Conservation (phyloP, 2,329 filamentous ascomycete genomes). For the Fusarium mangiferae region DNA sequence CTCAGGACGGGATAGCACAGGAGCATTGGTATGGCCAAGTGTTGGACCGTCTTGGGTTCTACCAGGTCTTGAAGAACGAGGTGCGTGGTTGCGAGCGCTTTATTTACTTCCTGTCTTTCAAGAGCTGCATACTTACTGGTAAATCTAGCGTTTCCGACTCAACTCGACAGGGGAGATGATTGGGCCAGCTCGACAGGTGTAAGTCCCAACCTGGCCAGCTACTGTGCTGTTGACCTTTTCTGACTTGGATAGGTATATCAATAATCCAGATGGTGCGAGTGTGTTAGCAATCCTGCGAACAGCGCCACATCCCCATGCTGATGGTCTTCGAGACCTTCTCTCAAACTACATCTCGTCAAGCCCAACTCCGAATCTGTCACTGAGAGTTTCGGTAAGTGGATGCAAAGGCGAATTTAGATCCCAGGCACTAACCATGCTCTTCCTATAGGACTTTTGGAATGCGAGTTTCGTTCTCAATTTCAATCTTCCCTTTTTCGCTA, state of each 20-base stretch:
- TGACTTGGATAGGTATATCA: neutral
- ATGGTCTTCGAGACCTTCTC: neutral
- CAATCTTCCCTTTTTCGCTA: neutral
- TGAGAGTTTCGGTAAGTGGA: neutral
- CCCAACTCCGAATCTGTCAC: neutral
- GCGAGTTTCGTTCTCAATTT: neutral
- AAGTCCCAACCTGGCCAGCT: neutral
- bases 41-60: neutral
- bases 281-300: neutral
- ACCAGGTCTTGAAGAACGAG: neutral
- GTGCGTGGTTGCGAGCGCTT: neutral
- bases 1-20: neutral
- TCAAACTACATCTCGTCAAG: neutral
- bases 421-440: too few relatives aligned
- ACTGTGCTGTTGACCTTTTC: too few relatives aligned
- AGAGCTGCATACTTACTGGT: too few relatives aligned
- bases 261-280: neutral
- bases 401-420: too few relatives aligned
- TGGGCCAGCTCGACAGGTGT: neutral
- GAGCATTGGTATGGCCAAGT: neutral
- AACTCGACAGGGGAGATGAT: neutral
- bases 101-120: too few relatives aligned
- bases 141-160: neutral
- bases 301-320: neutral
- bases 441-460: neutral